A percentile compares a stretch with the other conserved stretches of the same genome.
Conservation (phyloP, 331 rosid genomes). For the Acacia concinna region DNA sequence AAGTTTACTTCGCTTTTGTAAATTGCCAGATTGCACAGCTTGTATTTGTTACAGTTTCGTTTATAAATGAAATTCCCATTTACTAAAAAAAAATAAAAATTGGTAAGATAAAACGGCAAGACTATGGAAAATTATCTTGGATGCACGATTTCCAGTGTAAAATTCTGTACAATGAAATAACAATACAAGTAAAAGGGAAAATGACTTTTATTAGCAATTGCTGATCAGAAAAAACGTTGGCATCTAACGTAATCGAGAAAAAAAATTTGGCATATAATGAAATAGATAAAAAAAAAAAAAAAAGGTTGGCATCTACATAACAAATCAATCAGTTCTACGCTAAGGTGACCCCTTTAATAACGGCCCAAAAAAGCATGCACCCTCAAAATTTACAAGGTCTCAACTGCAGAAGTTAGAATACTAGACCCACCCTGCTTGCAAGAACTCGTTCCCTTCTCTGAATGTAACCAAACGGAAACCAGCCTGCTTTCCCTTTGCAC, state of each 20-base stretch:
- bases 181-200: background rate
- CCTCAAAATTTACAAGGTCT: conserved; percentile 39
- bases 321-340: conserved; percentile 33
- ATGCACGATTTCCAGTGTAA: background rate
- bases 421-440: conserved; percentile 85
- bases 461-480: conserved; percentile 75
- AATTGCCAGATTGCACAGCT: too few relatives aligned
- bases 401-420: conserved; percentile 41
- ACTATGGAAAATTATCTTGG: background rate
- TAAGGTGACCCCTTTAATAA: background rate
- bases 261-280: too few relatives aligned
- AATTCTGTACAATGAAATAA: conserved; percentile 14
- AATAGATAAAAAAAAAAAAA: too few relatives aligned
- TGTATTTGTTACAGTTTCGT: too few relatives aligned
- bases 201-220: conserved; percentile 25
- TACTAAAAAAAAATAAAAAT: too few relatives aligned
- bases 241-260: too few relatives aligned
- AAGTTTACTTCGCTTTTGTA: too few relatives aligned
- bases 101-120: too few relatives aligned
- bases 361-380: conserved; percentile 31
- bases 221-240: conserved; percentile 26
- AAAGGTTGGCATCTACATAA: conserved; percentile 42
- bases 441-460: conserved; percentile 83
- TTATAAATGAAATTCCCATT: too few relatives aligned
- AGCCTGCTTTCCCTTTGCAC: conserved; percentile 79